These are phyloP conservation scores for Nothophytophthora sp. DNA, from an alignment of 352 stramenopile species.

Conservation along the genomic window DNA sequence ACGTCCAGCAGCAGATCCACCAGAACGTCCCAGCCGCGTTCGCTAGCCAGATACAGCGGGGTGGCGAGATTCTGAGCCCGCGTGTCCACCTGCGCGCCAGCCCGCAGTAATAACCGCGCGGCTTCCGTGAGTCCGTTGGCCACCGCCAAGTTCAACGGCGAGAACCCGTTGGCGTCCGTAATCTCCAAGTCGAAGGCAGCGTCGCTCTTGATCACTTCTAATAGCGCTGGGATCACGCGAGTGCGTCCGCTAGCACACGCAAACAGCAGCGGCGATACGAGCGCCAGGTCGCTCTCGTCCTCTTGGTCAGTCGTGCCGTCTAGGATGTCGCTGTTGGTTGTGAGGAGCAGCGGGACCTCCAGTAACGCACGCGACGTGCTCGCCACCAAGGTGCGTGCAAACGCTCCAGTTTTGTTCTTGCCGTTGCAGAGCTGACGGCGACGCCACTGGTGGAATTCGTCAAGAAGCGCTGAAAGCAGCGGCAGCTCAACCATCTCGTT, in stretches of 20 bases:
- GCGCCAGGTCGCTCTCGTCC: slow-evolving; percentile 8
- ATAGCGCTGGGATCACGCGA: slow-evolving; percentile 41
- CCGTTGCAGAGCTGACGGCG: background rate
- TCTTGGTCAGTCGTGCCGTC: slow-evolving; percentile 3
- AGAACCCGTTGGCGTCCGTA: slow-evolving; percentile 65
- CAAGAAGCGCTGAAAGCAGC: slow-evolving; percentile 51
- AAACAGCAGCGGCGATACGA: slow-evolving; percentile 58
- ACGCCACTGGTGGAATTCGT: slow-evolving; percentile 45
- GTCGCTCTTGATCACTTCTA: slow-evolving; percentile 25
- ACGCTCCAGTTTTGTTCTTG: slow-evolving; percentile 33
- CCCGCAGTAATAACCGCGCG: slow-evolving; percentile 41
- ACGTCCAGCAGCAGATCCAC: slow-evolving; percentile 57
- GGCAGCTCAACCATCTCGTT: slow-evolving; percentile 62
- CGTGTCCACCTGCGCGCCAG: slow-evolving; percentile 59
- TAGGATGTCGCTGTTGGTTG: background rate
- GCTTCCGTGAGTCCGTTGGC: slow-evolving; percentile 55
- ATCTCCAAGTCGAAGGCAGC: slow-evolving; percentile 47
- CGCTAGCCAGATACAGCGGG: slow-evolving; percentile 78
- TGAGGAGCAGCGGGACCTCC: slow-evolving; percentile 54
- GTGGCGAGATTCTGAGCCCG: slow-evolving; percentile 66
- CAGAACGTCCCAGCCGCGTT: slow-evolving; percentile 74
- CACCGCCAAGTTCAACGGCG: slow-evolving; percentile 59
- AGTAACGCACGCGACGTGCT: slow-evolving; percentile 36
- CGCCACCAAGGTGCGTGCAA: slow-evolving; percentile 49
- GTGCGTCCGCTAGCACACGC: slow-evolving; percentile 62